phyloP scores from a whole-genome alignment of 2,329 filamentous ascomycete species.

The Colletotrichum kahawae region DNA sequence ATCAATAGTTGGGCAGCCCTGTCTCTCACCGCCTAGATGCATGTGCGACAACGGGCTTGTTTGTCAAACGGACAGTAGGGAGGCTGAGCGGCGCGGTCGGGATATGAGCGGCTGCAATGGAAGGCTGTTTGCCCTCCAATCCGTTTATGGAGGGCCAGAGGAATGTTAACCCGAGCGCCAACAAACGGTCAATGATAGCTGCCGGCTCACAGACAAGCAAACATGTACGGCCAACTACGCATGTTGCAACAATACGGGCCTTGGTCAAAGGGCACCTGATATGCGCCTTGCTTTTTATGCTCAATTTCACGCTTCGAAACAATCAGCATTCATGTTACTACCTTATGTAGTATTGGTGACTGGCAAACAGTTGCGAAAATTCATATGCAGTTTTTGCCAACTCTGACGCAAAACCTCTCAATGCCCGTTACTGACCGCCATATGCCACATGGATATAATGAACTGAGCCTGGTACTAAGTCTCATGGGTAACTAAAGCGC shows the following conservation, averaged over 20 bases:
- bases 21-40: not conserved
- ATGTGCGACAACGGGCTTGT: not conserved
- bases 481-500: not conserved
- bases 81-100: too few relatives aligned
- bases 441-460: not conserved
- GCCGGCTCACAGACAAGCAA: not conserved
- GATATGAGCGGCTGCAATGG: not conserved
- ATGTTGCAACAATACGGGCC: not conserved
- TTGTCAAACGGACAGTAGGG: not conserved
- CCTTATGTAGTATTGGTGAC: not conserved
- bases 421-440: not conserved
- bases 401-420: not conserved
- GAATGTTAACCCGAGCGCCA: not conserved
- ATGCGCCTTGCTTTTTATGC: not conserved
- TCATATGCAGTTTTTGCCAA: not conserved
- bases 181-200: not conserved
- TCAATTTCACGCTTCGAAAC: not conserved
- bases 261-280: too few relatives aligned
- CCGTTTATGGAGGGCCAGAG: not conserved
- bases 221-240: not conserved
- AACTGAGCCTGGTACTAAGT: not conserved
- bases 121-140: not conserved
- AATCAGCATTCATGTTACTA: not conserved
- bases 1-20: not conserved
- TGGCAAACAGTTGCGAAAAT: not conserved